These are phyloP conservation scores for Protostelium mycophagum DNA, from an alignment of 78 protist species.

Conservation along the genomic window DNA sequence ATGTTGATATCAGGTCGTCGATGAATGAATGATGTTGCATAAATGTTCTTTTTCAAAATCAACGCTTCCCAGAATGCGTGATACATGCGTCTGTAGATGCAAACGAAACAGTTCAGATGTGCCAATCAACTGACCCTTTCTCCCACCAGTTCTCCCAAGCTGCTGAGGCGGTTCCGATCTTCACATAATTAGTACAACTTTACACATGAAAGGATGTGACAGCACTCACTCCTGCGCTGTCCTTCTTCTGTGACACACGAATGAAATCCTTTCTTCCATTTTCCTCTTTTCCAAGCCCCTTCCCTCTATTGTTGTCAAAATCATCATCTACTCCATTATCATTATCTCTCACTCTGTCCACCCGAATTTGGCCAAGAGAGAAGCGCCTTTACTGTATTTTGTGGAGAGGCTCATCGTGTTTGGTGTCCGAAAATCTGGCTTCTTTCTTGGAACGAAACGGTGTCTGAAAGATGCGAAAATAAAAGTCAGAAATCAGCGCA, in stretches of 20 bases:
- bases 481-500: no score
- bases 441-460: no score
- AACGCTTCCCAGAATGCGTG: no score
- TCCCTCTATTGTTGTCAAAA: neutral
- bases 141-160: conserved; percentile 2
- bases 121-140: neutral
- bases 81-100: neutral
- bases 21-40: neutral
- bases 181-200: neutral
- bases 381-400: neutral
- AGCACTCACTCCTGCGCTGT: neutral
- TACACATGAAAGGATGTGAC: neutral
- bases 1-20: neutral
- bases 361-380: neutral
- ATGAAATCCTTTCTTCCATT: neutral
- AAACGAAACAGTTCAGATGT: neutral
- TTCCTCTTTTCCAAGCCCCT: neutral
- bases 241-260: neutral
- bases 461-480: no score
- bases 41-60: neutral
- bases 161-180: neutral
- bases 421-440: no score
- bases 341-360: neutral
- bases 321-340: neutral
- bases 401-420: neutral